Conservation (phyloP, 768 basidiomycete species). For the Agaricus subrufescens region DNA sequence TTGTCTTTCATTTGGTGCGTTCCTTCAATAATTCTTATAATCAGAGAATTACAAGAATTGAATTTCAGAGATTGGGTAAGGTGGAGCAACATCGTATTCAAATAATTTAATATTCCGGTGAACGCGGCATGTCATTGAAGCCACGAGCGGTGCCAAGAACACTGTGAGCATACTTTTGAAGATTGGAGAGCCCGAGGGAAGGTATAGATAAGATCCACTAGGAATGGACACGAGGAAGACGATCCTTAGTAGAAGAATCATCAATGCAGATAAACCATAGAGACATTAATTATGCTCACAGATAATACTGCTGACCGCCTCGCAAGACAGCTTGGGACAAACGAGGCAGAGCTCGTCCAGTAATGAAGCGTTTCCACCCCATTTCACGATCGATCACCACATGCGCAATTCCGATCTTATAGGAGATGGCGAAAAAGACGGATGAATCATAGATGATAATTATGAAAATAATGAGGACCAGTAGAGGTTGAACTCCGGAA, state of each 20-base stretch:
- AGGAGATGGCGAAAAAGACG: no score
- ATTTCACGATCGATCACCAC: no score
- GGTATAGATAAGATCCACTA: no score
- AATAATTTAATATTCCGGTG: neutral
- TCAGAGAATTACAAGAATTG: neutral
- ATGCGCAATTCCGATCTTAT: no score
- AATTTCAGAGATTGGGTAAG: neutral
- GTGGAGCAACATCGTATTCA: neutral
- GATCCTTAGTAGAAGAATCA: neutral
- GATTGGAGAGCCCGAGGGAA: neutral
- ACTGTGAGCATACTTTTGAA: neutral
- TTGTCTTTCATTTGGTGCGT: no score
- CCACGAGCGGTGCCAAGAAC: neutral
- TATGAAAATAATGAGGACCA: no score
- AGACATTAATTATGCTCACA: constrained; percentile 16
- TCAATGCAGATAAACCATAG: neutral
- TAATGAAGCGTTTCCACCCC: no score
- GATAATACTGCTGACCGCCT: constrained; percentile 29
- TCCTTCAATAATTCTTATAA: no score
- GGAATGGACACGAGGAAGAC: neutral
- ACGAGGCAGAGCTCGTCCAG: constrained; percentile 17
- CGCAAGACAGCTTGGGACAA: constrained; percentile 20
- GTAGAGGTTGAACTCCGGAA: no score
- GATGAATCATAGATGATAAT: no score
- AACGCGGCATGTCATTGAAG: neutral